These are phyloP conservation scores for Pythium monospermum DNA, from an alignment of 352 stramenopile genomes.

Conservation along the genomic window DNA sequence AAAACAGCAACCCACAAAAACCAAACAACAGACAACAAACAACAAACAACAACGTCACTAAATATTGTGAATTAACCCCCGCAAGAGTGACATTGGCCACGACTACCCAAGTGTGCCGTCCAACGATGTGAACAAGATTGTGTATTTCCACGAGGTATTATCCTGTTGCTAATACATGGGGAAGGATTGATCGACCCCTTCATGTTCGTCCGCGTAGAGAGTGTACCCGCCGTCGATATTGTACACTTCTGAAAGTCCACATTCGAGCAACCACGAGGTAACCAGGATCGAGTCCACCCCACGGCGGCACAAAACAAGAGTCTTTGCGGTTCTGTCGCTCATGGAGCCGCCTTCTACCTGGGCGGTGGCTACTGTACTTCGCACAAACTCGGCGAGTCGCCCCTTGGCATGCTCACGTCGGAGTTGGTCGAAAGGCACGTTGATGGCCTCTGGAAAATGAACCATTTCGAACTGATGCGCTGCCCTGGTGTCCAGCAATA, in stretches of 20 bases:
- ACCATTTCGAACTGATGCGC: conserved; percentile 70
- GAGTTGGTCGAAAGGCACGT: conserved; percentile 50
- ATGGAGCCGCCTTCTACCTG: neutral
- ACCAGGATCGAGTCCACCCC: conserved; percentile 65
- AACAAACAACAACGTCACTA: conserved; percentile 5
- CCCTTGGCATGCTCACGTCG: neutral
- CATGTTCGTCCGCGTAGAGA: conserved; percentile 34
- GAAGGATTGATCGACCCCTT: conserved; percentile 41
- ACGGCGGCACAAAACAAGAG: conserved; percentile 76
- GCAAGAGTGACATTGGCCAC: neutral
- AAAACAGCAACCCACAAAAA: neutral
- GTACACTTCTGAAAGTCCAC: conserved; percentile 33
- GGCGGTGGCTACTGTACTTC: too few relatives aligned
- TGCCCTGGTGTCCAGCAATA: conserved; percentile 56
- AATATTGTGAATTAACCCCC: neutral
- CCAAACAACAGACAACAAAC: neutral
- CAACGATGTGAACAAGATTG: too few relatives aligned
- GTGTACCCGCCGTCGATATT: conserved; percentile 77
- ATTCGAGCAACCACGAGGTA: conserved; percentile 47
- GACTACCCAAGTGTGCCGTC: neutral
- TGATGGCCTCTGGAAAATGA: conserved; percentile 62
- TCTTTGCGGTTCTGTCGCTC: neutral
- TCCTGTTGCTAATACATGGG: too few relatives aligned
- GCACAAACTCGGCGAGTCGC: conserved; percentile 1
- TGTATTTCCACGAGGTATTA: too few relatives aligned